Evolutionary conservation across 176 grass and related monocot genomes (phyloP).

Genomic region (Rhipidocladum racemiflorum): DNA sequence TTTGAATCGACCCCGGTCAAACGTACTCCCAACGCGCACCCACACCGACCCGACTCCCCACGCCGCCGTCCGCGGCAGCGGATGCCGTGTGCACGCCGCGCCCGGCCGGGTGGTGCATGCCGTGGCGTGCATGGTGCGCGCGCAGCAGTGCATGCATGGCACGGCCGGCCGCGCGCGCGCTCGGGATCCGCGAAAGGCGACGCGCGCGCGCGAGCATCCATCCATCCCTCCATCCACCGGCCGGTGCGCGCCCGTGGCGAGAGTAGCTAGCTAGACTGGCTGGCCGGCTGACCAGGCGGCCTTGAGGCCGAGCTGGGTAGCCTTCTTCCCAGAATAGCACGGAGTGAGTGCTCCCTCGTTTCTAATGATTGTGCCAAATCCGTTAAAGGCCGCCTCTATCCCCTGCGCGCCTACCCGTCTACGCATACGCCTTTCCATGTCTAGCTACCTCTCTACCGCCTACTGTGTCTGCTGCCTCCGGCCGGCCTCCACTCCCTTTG

Average conservation of each 20-base stretch:
- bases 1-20: slow-evolving; percentile 6
- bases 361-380: slow-evolving; percentile 84
- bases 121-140: not conserved
- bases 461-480: slow-evolving; percentile 3
- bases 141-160: not conserved
- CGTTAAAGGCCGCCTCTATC: slow-evolving; percentile 43
- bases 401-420: not conserved
- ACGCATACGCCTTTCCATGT: slow-evolving; percentile 35
- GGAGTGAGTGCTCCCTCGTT: slow-evolving; percentile 51
- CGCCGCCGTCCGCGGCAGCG: slow-evolving; percentile 23
- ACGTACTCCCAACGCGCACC: not conserved
- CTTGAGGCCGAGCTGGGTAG: not conserved
- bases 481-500: not conserved
- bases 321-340: slow-evolving; percentile 52
- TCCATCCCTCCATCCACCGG: not conserved
- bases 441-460: slow-evolving; percentile 21
- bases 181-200: slow-evolving; percentile 47
- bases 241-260: slow-evolving; percentile 10
- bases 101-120: not conserved
- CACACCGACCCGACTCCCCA: slow-evolving; percentile 6
- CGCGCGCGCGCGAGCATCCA: not conserved
- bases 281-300: not conserved
- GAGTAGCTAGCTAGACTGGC: not conserved
- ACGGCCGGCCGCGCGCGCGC: not conserved
- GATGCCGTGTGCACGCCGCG: slow-evolving; percentile 19